These are phyloP conservation scores for Populus tremula DNA, from an alignment of 345 rosid species.

Conservation along the genomic window DNA sequence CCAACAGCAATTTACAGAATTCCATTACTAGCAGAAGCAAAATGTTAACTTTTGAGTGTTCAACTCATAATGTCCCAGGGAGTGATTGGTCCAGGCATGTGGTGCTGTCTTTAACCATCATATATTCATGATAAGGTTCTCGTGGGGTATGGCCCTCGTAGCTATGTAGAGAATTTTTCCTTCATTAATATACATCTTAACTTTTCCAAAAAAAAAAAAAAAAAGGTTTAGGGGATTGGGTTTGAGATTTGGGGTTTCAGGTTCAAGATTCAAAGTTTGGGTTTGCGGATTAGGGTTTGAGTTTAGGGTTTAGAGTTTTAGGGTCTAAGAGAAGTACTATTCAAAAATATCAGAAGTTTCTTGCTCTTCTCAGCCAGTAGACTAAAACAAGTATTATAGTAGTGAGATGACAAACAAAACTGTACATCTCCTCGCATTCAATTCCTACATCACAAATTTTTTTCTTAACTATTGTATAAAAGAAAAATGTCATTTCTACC, in stretches of 20 bases:
- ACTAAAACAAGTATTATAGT: background rate
- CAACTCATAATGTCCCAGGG: background rate
- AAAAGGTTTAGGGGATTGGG: no score
- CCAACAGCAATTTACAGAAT: background rate
- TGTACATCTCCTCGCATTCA: background rate
- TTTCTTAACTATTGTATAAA: no score
- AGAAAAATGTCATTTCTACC: no score
- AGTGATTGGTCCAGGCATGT: background rate
- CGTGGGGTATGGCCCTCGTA: no score
- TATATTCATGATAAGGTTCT: background rate
- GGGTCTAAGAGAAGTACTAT: background rate
- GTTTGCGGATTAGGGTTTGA: no score
- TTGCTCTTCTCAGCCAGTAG: conserved; percentile 35
- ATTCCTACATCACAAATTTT: no score
- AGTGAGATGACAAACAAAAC: background rate
- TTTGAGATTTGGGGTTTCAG: no score
- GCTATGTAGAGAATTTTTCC: no score
- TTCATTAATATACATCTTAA: no score
- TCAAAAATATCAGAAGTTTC: conserved; percentile 25
- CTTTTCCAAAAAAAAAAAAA: no score
- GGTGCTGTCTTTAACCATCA: background rate
- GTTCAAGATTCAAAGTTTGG: no score
- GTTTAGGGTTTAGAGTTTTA: no score
- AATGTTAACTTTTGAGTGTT: background rate
- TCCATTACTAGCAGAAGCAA: background rate